Evolutionary conservation across 2,329 filamentous ascomycete species (phyloP).

Genomic region (Calonectria leucothoes): DNA sequence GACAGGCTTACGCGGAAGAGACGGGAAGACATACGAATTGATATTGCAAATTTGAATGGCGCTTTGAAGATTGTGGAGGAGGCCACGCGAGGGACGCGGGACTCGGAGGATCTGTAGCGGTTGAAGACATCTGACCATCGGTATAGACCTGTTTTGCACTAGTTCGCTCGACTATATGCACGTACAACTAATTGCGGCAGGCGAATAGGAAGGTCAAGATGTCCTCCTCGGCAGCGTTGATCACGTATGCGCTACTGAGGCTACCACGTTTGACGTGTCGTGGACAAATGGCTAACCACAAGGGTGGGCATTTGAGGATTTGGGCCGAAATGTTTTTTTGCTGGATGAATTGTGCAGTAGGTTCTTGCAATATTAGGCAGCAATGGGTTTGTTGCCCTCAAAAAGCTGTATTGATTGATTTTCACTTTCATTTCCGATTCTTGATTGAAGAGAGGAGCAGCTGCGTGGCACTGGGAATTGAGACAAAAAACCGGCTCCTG

Average conservation of each 20-base stretch:
- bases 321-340: not conserved
- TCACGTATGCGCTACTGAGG: not conserved
- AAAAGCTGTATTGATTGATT: not conserved
- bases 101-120: not conserved
- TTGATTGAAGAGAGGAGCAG: not conserved
- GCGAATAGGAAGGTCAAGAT: not conserved
- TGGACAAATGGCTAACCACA: not conserved
- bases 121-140: not conserved
- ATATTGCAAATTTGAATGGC: constrained; percentile 33
- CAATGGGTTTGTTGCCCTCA: not conserved
- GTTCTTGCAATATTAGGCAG: not conserved
- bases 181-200: not conserved
- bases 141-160: not conserved
- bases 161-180: not conserved
- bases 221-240: not conserved
- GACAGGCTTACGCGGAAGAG: constrained; percentile 27
- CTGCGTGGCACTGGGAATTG: not conserved
- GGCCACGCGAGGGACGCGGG: constrained; percentile 12
- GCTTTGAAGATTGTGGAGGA: constrained; percentile 32
- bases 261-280: not conserved
- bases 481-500: too few species aligned
- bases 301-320: not conserved
- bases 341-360: not conserved
- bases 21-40: constrained; percentile 25
- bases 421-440: too few species aligned